Conservation (phyloP, 768 basidiomycete species). For the Phaeolepiota aurea region DNA sequence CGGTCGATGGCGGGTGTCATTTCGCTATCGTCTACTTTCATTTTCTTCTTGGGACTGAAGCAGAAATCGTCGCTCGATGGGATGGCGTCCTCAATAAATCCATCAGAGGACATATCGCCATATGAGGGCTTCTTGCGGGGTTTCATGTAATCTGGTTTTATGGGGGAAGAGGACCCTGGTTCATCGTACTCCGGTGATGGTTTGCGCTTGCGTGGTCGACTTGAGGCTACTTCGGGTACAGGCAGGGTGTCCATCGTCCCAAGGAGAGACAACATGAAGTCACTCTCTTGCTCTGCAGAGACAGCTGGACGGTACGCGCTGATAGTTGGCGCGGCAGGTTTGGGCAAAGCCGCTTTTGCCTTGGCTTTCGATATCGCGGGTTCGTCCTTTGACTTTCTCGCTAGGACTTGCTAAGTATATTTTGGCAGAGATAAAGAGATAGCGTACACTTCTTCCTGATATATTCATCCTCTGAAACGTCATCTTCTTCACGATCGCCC, state of each 20-base stretch:
- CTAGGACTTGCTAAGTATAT: constrained; percentile 11
- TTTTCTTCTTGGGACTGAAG: constrained; percentile 68
- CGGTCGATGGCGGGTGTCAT: constrained; percentile 50
- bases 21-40: constrained; percentile 31
- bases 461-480: constrained; percentile 47
- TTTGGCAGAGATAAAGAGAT: background rate
- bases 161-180: constrained; percentile 30
- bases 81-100: constrained; percentile 24
- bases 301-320: constrained; percentile 74
- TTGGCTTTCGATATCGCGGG: constrained; percentile 32
- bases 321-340: constrained; percentile 48
- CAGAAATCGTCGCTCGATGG: constrained; percentile 52
- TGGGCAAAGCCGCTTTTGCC: constrained; percentile 41
- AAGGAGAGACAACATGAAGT: constrained; percentile 82
- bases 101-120: constrained; percentile 40
- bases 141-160: constrained; percentile 13
- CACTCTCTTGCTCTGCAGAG: constrained; percentile 74
- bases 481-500: constrained; percentile 50
- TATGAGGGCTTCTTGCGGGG: constrained; percentile 23
- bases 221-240: constrained; percentile 21
- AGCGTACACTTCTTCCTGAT: constrained; percentile 34
- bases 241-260: constrained; percentile 57
- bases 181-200: constrained; percentile 40
- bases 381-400: constrained; percentile 35
- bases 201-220: constrained; percentile 56